phyloP scores from a whole-genome alignment of 1,284 basidiomycete genomes.

The Marasmius fiardii region DNA sequence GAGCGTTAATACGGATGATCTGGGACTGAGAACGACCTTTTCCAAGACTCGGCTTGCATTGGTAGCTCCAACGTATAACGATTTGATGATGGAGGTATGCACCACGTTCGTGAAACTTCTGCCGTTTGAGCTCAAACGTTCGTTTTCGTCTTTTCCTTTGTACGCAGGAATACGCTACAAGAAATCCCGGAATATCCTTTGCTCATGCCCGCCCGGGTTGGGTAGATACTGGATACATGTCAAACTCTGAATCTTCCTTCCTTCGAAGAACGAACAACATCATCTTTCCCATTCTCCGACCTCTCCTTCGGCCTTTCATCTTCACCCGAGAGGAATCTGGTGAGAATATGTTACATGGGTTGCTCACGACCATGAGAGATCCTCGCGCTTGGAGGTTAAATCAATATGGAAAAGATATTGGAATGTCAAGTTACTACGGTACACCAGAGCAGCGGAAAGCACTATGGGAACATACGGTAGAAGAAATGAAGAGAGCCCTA shows the following conservation, averaged over 20 bases:
- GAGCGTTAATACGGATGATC: constrained; percentile 13
- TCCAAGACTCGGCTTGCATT: constrained; percentile 11
- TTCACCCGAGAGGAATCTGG: constrained; percentile 3
- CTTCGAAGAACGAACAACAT: background rate
- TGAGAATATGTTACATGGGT: constrained; percentile 6
- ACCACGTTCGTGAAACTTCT: background rate
- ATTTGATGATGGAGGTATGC: constrained; percentile 19
- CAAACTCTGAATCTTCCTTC: background rate
- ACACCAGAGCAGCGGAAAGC: background rate
- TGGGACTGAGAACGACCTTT: constrained; percentile 18
- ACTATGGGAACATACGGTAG: constrained; percentile 9
- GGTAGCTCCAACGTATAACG: constrained; percentile 16
- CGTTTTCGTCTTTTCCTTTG: too few species aligned
- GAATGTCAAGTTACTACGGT: background rate
- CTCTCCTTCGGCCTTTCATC: background rate
- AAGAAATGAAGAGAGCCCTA: constrained; percentile 1
- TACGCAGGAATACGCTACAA: constrained; percentile 1
- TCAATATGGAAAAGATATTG: constrained; percentile 3
- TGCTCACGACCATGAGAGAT: constrained; percentile 2
- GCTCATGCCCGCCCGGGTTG: constrained; percentile 7
- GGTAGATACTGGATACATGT: background rate
- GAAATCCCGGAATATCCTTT: constrained; percentile 7
- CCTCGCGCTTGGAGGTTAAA: constrained; percentile 1
- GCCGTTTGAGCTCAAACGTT: background rate
- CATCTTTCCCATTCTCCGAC: background rate